Evolutionary conservation across 2,329 filamentous ascomycete species (phyloP), one percentile per base, ranked within the genome.

Genomic region (Aspergillus phoenicis): DNA sequence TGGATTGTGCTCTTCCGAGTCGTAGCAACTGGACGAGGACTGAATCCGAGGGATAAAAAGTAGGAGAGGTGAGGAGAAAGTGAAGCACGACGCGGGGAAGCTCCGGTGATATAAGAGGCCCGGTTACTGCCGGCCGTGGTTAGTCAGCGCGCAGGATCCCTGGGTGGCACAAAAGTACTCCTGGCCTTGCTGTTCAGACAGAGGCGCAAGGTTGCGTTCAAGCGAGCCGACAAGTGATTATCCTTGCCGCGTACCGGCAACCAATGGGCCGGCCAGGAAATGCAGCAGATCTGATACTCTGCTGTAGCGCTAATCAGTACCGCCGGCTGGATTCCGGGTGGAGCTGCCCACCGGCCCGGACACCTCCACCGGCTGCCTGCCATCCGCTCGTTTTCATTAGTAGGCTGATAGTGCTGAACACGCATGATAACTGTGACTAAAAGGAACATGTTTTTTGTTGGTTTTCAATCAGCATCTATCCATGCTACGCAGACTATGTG

Each of bases 81-180:
- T 26, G 54, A 59, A 39, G 39, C 20, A 53, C 2, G 54, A 62
- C 67, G 71, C 71, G 71, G 71, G 71, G 71, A 71, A 68, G 62
- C 64, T 63, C 63, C 45, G 45, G 52, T 61, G 49, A 59, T 60
- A 62, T 64, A 62, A 59, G 48, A 57, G 45, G 15, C 38, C 51
- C 57, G 58, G 56, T 59, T 61, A 59, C 56, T 38, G 24, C 38
- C 61, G 58, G 58, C 26, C 47, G 20, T 22, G 30, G 41, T 54
- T 57, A 59, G 60, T 58, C 57, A 62, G 52, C 56, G 15, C 20
- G 20, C 20, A 45, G 41, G 41, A 45, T 45, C 20, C 20, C 20
- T 45, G 41, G 41, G 22, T 45, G 41, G 39, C 39, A 43, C 39
- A 43, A 11, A 11, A 43, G 39, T 43, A 43, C 39, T 5, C 17